phyloP scores from a whole-genome alignment of 306 rosid genomes.

The Adenanthera pavonina region DNA sequence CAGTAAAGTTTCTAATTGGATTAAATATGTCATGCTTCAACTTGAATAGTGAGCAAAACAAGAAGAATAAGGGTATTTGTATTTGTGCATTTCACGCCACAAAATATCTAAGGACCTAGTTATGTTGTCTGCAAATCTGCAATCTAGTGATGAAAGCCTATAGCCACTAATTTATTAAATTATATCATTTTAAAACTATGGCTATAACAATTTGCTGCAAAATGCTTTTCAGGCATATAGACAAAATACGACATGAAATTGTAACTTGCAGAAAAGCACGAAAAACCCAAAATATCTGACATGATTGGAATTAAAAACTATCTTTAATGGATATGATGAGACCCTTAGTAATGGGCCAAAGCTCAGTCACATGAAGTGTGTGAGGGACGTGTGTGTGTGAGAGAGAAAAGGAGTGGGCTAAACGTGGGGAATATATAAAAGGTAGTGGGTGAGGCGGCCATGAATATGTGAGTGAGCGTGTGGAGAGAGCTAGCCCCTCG shows the following conservation, averaged over 20 bases:
- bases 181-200: not conserved
- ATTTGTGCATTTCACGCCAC: not conserved
- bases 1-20: not conserved
- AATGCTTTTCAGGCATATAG: not conserved
- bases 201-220: not conserved
- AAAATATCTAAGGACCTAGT: not conserved
- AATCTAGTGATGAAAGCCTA: not conserved
- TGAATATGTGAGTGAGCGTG: too few species aligned
- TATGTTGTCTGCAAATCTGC: not conserved
- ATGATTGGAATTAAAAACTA: not conserved
- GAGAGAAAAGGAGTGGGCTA: not conserved
- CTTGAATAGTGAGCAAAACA: not conserved
- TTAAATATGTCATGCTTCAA: not conserved
- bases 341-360: not conserved
- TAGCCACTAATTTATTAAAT: not conserved
- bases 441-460: too few species aligned
- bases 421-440: too few species aligned
- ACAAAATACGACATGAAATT: not conserved
- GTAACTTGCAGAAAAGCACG: not conserved
- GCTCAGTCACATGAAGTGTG: not conserved
- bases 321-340: constrained; percentile 5
- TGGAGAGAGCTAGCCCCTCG: too few species aligned
- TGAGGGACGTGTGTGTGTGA: not conserved
- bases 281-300: not conserved
- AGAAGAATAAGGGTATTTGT: not conserved